Evolutionary conservation across 2,329 filamentous ascomycete genomes (phyloP), one percentile per base, ranked within the genome.

Genomic region (Aureobasidium zeae): DNA sequence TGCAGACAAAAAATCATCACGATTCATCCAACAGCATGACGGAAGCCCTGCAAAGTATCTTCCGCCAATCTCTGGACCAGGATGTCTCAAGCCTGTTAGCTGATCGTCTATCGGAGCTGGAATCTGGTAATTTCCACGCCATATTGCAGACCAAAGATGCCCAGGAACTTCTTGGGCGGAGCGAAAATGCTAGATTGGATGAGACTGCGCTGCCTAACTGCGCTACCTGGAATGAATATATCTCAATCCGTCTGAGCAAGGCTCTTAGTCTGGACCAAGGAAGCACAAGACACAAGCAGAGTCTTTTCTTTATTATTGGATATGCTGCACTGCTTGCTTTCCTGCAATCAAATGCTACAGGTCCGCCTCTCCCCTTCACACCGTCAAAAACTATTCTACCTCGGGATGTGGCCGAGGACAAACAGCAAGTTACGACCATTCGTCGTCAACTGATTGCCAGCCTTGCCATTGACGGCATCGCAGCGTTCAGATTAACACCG

Each of bases 341-440:
- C 58, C 63, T 94, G 12, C 88, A 95, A 60, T 78, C 79, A 1
- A 94, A 86, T 58, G 83, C 93, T 43, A 94, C 88, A 3, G 88
- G 88, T 0, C 88, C 88, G 1, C 81, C 86, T 0, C 67, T 94
- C n/a, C 65, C 69, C 0, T 81, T 78, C 56, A 63, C 63, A 17
- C 63, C 73, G 2, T 64, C 71, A 3, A 63, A 71, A 10, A 50
- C 66, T 2, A 50, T 80, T 5, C 55, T 81, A 3, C 70, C 73
- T 1, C 53, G 65, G n/a, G 62, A 65, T 20, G 58, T 71, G 3
- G 68, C 65, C 49, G 51, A 50, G 2, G 55, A 63, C 45, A 31
- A 51, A 2, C 46, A 55, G 13, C 49, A 53, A 3, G 52, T 73
- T 1, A 62, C 63, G 31, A 57, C 60, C 1, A 55, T 80, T 12